Percentiles rank a stretch among this genome's conserved stretches.
Evolutionary conservation across 2,329 filamentous ascomycete species (phyloP).

Genomic region (Ophiostoma tasmaniense): DNA sequence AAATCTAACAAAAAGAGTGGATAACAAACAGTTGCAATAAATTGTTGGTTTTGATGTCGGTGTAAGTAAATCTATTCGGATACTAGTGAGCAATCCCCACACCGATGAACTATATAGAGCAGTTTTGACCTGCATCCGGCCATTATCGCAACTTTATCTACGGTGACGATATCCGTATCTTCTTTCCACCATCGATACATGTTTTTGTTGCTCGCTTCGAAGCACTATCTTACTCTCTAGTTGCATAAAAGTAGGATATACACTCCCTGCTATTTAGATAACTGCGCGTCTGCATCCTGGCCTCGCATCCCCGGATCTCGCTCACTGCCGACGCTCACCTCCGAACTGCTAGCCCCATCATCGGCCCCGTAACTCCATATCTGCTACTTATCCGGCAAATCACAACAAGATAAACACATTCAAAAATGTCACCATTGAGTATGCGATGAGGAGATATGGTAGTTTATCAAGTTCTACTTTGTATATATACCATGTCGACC

Average conservation of each 20-base stretch:
- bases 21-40: neutral
- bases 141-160: too few relatives aligned
- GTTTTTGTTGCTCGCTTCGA: neutral
- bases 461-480: neutral
- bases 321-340: neutral
- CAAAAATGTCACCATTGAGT: neutral
- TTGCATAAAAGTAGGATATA: neutral
- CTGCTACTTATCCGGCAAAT: neutral
- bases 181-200: neutral
- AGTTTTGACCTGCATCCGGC: too few relatives aligned
- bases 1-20: neutral
- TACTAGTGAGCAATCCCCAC: too few relatives aligned
- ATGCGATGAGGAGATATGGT: neutral
- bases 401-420: neutral
- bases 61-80: too few relatives aligned
- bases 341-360: neutral
- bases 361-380: neutral
- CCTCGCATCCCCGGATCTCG: neutral
- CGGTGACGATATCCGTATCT: neutral
- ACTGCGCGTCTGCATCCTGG: neutral
- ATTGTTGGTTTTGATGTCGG: neutral
- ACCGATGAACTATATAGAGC: too few relatives aligned
- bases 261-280: neutral
- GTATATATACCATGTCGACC: neutral
- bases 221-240: neutral